Evolutionary conservation across 257 asterid genomes (phyloP), one percentile per base, ranked within the genome.

Genomic region (Voacanga thouarsii): DNA sequence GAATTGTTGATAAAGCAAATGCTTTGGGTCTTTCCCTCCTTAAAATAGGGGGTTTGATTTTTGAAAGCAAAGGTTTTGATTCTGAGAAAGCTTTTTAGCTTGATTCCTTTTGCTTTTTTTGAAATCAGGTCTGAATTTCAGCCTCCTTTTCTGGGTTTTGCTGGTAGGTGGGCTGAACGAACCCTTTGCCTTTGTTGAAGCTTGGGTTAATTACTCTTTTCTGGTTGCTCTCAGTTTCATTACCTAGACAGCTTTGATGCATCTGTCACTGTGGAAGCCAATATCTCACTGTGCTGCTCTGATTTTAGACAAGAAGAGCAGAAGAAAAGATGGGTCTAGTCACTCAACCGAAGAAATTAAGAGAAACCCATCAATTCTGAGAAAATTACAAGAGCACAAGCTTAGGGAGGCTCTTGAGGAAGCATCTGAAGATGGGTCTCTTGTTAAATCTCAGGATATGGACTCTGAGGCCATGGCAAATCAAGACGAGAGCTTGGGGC

Each of bases 211-310:
- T 86, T 70, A 64, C 68, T 80, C 75, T 59, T 81, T 85, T 72
- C 51, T 47, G 55, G 59, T 37, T 76, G 75, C 71, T 81, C 83
- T 73, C 66, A 77, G 82, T 84, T 77, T 84, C 80, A 73, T 81
- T 75, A 37, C 56, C 77, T 66, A 63, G 72, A 71, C 80, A 82
- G 91, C 82, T 88, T 87, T 85, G 82, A 96, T 96, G 99, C 98
- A 93, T 96, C 82, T 96, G 87, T 88, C 97, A 85, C 90, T 96
- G 82, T 96, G 98, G 99, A 96, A 96, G 88, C 97, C 99, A 82
- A 80, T 96, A 78, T 93, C 98, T 80, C 98, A 89, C 84, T 96
- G 97, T 82, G 99, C 97, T 85, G 80, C 97, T 84, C 89, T 96
- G 81, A 86, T 96, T 49, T 80, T 96, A 91, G 99, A 90, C 89